These are phyloP conservation scores for Nothopassalora personata DNA, from an alignment of 2,329 filamentous ascomycete genomes.

Conservation along the genomic window DNA sequence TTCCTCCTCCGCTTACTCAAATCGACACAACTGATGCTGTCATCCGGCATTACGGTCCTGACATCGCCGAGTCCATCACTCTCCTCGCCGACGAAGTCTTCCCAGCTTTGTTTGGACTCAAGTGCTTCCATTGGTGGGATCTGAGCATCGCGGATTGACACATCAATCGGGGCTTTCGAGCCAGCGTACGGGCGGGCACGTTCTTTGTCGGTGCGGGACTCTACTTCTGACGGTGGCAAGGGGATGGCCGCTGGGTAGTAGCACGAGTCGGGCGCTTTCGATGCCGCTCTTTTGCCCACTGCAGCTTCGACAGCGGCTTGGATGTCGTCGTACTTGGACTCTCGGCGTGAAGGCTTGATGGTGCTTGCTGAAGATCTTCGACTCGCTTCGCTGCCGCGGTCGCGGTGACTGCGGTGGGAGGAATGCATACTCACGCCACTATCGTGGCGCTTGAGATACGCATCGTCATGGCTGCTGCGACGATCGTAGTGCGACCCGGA, in stretches of 20 bases:
- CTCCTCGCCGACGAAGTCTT: conserved; percentile 24
- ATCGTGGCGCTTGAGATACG: conserved; percentile 26
- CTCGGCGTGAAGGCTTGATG: conserved; percentile 23
- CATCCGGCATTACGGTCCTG: conserved; percentile 44
- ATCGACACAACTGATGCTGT: conserved; percentile 43
- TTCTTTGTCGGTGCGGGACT: conserved; percentile 5
- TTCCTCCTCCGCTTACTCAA: conserved; percentile 4
- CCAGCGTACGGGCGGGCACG: background rate
- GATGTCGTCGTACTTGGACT: conserved; percentile 8
- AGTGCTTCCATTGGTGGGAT: conserved; percentile 3
- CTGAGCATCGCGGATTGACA: background rate
- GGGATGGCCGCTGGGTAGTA: conserved; percentile 25
- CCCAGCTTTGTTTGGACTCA: conserved; percentile 17
- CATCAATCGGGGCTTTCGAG: background rate
- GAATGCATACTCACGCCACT: conserved; percentile 25
- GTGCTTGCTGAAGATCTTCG: conserved; percentile 26
- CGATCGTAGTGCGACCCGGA: conserved; percentile 4
- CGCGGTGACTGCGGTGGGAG: conserved; percentile 14
- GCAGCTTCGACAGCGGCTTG: conserved; percentile 10
- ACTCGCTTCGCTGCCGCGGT: conserved; percentile 14
- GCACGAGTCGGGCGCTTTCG: conserved; percentile 15
- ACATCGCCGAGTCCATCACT: conserved; percentile 37
- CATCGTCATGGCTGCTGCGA: conserved; percentile 15
- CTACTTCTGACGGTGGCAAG: conserved; percentile 18
- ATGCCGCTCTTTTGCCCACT: conserved; percentile 3